Conservation (phyloP, 2,329 filamentous ascomycete genomes). For the Xenoacremonium recifei region DNA sequence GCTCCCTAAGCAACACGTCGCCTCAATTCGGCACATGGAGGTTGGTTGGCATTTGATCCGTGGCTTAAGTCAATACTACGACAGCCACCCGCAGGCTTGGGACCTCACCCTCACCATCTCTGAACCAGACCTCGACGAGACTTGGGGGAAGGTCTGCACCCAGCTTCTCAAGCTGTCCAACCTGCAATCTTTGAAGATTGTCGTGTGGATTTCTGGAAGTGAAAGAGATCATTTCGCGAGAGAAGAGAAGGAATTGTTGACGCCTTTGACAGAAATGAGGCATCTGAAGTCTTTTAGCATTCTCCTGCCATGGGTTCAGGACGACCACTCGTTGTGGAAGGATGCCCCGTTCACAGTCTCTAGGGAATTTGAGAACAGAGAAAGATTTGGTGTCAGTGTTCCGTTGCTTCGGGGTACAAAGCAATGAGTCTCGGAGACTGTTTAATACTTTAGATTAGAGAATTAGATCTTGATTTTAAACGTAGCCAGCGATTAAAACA, state of each 20-base stretch:
- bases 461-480: too few species aligned
- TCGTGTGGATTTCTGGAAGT: neutral
- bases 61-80: constrained; percentile 4
- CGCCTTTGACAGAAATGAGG: neutral
- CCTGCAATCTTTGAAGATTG: neutral
- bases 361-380: neutral
- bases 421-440: neutral
- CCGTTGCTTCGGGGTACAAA: neutral
- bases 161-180: neutral
- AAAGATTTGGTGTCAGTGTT: neutral
- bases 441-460: too few species aligned
- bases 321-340: neutral
- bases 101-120: constrained; percentile 2
- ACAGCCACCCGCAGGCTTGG: constrained; percentile 6
- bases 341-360: neutral
- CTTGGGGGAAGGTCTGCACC: neutral
- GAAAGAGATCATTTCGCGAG: neutral
- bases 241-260: neutral
- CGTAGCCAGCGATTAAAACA: too few species aligned
- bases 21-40: constrained; percentile 1
- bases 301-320: neutral
- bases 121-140: neutral
- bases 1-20: neutral
- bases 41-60: constrained; percentile 6
- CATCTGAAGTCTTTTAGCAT: neutral